Base-by-base conservation (phyloP, 2,329 filamentous ascomycete genomes). In the Amauroascus verrucosus region DNA sequence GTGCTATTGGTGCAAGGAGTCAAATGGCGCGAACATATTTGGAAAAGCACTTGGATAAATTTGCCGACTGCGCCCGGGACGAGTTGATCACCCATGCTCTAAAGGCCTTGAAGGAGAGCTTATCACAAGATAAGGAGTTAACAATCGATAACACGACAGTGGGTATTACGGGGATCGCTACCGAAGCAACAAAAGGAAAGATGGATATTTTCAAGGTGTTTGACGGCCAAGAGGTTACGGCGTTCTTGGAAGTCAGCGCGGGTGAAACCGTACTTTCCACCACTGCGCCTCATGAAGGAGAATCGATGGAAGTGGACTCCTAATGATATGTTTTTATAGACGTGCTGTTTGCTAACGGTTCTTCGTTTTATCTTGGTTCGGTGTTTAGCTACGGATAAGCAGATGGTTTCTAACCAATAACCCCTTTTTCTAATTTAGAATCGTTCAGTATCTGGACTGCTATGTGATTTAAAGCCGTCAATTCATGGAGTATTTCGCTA, bases 21-120 rank as follows among this genome's bases (percentile, higher is more conserved):
- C 93, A 98, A 76, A 97, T 97, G 88, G 93, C 93, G 22, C 79
- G 93, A 66, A 98, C 93, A 58, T 98, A 98, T 72, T 77, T 98
- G 53, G 93, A 98, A 79, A 81, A 88, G 66, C 86, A 96, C 72
- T 73, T 96, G 57, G 90, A 95, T 58, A 75, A 82, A 61, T 97
- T 98, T 69, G 79, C 81, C 64, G 78, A 79, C 60, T 84, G 83
- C 67, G 81, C 78, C 59, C 78, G 87, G 63, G 91, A 96, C 66
- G 87, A 95, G 71, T 76, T 98, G 65, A 84, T 98, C 64, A 83
- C 82, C 72, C 93, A 98, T 75, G 93, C 91, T 30, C 75, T 98
- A 66, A 81, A 81, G 67, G 91, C 93, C 49, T 76, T 98, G 67
- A 95, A 95, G 78, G 93, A 98, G 77, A 95, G 86, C 62, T 75